Evolutionary conservation across 495 filamentous ascomycete species (phyloP).

Genomic region (Aspergillus asperescens): DNA sequence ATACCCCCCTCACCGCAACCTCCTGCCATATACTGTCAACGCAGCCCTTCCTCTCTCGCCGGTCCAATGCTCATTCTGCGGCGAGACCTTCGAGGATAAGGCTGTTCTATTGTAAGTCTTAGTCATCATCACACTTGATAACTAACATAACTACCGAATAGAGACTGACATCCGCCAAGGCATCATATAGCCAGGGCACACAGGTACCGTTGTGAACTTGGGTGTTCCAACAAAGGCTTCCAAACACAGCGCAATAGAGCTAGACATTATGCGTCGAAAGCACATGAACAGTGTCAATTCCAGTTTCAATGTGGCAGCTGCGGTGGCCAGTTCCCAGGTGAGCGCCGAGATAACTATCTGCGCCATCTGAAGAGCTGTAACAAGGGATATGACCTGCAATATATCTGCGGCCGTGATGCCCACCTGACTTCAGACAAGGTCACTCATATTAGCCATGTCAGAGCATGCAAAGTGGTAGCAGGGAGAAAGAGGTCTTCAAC

Average conservation of each 20-base stretch:
- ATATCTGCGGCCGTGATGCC: background rate
- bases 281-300: background rate
- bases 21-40: background rate
- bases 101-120: background rate
- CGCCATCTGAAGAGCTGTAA: background rate
- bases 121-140: background rate
- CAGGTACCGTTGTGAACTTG: background rate
- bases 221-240: background rate
- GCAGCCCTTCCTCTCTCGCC: background rate
- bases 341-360: background rate
- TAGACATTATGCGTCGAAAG: background rate
- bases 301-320: background rate
- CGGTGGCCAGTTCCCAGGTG: background rate
- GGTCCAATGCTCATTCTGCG: background rate
- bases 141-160: background rate
- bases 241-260: background rate
- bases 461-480: background rate
- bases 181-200: background rate
- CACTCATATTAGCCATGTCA: background rate
- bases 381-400: background rate
- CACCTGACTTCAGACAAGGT: background rate
- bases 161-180: background rate
- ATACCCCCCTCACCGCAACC: background rate
- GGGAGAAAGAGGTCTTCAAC: too few species aligned
- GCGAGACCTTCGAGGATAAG: background rate